Base-by-base conservation (phyloP, 2,329 filamentous ascomycete genomes). In the Colletotrichum sp. region DNA sequence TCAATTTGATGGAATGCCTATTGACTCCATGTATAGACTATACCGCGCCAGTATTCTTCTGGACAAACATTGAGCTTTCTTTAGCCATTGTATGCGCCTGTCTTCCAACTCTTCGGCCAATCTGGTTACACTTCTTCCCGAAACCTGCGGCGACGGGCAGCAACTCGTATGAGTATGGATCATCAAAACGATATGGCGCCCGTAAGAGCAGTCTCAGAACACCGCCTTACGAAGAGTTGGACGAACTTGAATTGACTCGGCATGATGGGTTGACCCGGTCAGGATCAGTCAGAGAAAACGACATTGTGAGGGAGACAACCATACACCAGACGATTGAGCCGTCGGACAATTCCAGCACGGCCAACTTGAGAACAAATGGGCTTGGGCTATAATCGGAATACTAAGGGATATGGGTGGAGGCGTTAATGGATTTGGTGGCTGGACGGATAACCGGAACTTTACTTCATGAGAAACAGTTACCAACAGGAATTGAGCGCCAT, bases 41-140 rank as follows among this genome's bases (percentile, higher is more conserved):
- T 34, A 34, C 32, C 3, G 80, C 80, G 2, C 80, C 80, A 1
- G 79, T 79, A 4, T 81, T 83, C 30, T 83, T 83, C 79, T 86
- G 85, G 83, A 86, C 85, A 8, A 82, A 85, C 68, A 82, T 86
- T 72, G 85, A 87, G 75, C 82, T 85, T 77, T 84, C 84, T 72
- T 80, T 84, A 57, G 85, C 84, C 62, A 82, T 87, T 75, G 80
- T 86, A 18, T 86, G 85, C 75, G 81, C 84, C 52, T 85, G 84
- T 77, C 81, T 87, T 8, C 85, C 85, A 1, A 85, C 85, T 8
- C 78, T 86, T 3, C 81, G 84, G 7, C 83, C 83, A 21, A 70
- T 83, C 8, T 81, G 77, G 64, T 74, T 79, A 13, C 71, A 81
- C 28, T 75, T 76, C 57, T 60, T 73, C 60, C 73, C 76, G 5